Evolutionary conservation across 495 filamentous ascomycete species (phyloP), one percentile per base, ranked within the genome.

Genomic region (Penicillium steckii): DNA sequence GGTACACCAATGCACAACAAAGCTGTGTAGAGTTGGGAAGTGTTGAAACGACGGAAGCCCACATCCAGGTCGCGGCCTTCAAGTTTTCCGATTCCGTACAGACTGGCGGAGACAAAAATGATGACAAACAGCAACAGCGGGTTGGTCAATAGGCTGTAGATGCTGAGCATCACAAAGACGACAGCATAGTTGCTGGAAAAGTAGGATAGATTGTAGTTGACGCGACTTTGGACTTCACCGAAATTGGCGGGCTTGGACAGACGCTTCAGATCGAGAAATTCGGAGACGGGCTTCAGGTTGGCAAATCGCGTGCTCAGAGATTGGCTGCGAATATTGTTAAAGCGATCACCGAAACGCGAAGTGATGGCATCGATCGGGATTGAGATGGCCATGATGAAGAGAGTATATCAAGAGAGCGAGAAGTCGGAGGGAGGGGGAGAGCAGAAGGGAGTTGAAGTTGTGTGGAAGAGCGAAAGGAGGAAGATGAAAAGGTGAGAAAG

Each of bases 111-210:
- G 48, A 95, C 87, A 38, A 97, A 80, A 56, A 95, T 59, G 65
- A 98, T 95, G 64, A 92, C 91, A 68, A 97, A 97, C 48, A 97
- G 81, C 35, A 98, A 79, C 18, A 80, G 57, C 41, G 78, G 70
- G 70, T 97, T 96, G 49, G 88, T 93, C 62, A 98, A 79, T 65
- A 98, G 70, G 65, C 88, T 86, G 82, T 98, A 98, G 78, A 98
- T 89, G 77, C 85, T 88, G 56, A 98, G 85, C 84, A 97, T 95
- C 50, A 86, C 78, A 71, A 97, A 95, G 50, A 98, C 83, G 52
- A 87, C 86, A 57, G 87, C 87, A 82, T 98, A 98, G 76, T 98
- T 98, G 87, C 90, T 97, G 48, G 91, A 93, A 79, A 96, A 98
- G 77, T 97, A 87, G 66, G 86, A 82, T 47, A 98, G 77, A 68